phyloP scores from a whole-genome alignment of 192 early-diverging fungal species.

The Mortierella antarctica region DNA sequence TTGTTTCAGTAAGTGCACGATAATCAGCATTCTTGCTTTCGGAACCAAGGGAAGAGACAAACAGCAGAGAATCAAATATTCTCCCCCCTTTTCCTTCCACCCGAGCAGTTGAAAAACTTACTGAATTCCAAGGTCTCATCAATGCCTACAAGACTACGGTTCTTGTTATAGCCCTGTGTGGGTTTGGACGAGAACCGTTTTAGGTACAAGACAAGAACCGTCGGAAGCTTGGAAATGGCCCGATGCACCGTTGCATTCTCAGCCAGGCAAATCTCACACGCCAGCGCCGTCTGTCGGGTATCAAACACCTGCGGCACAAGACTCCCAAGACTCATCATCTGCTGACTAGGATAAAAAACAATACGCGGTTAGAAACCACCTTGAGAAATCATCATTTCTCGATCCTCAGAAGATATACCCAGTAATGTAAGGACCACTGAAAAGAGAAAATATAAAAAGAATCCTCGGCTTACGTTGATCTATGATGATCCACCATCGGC shows the following conservation, averaged over 20 bases:
- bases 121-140: constrained; percentile 31
- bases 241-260: constrained; percentile 20
- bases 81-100: no score
- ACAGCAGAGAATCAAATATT: not conserved
- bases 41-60: not conserved
- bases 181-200: constrained; percentile 19
- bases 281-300: constrained; percentile 1
- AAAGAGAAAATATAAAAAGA: no score
- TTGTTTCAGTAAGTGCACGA: not conserved
- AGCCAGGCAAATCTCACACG: constrained; percentile 16
- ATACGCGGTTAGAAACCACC: not conserved
- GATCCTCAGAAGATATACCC: not conserved
- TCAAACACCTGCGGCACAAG: constrained; percentile 28
- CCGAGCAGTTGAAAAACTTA: no score
- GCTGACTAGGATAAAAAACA: constrained; percentile 9
- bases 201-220: constrained; percentile 25
- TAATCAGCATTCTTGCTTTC: not conserved
- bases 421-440: not conserved
- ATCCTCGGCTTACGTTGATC: constrained; percentile 7
- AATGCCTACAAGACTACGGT: constrained; percentile 21
- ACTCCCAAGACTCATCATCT: constrained; percentile 6
- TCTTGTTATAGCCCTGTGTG: constrained; percentile 11
- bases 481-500: constrained; percentile 7
- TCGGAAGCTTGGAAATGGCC: constrained; percentile 24
- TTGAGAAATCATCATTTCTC: not conserved